Conservation (phyloP, 129 eudicot species). For the Heracleum sosnowskyi region DNA sequence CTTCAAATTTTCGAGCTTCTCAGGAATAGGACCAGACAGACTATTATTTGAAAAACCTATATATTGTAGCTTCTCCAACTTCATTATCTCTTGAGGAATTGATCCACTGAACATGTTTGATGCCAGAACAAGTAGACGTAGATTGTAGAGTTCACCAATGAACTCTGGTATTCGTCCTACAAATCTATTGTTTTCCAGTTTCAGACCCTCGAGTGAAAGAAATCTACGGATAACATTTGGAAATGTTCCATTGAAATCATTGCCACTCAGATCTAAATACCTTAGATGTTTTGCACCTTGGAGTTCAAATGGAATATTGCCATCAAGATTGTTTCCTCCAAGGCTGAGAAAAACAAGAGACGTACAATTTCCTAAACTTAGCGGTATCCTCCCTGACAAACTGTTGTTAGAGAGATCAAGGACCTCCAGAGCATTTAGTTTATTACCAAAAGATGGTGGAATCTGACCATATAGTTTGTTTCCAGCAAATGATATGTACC, state of each 20-base stretch:
- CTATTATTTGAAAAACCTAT: conserved; percentile 8
- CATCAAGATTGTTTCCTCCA: conserved; percentile 6
- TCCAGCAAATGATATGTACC: conserved; percentile 7
- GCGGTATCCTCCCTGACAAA: conserved; percentile 6
- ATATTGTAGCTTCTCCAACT: conserved; percentile 8
- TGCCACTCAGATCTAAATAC: conserved; percentile 7
- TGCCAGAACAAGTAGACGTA: conserved; percentile 7
- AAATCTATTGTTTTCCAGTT: conserved; percentile 14
- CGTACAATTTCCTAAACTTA: conserved; percentile 10
- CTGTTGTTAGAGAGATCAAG: conserved; percentile 15
- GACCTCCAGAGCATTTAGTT: neutral
- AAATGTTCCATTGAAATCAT: conserved; percentile 9
- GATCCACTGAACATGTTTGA: conserved; percentile 8
- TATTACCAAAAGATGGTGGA: conserved; percentile 5
- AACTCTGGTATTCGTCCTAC: conserved; percentile 13
- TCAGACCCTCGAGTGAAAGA: conserved; percentile 1
- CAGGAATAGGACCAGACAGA: conserved; percentile 7
- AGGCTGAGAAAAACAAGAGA: conserved; percentile 12
- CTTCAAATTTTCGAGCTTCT: conserved; percentile 2
- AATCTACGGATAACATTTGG: conserved; percentile 7
- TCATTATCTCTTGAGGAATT: conserved; percentile 10
- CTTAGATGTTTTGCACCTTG: neutral
- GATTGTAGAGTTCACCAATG: conserved; percentile 7
- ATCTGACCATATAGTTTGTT: conserved; percentile 9
- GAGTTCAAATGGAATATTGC: conserved; percentile 9